Conservation (phyloP, 148 eudicot genomes). For the Chenopodium formosanum region DNA sequence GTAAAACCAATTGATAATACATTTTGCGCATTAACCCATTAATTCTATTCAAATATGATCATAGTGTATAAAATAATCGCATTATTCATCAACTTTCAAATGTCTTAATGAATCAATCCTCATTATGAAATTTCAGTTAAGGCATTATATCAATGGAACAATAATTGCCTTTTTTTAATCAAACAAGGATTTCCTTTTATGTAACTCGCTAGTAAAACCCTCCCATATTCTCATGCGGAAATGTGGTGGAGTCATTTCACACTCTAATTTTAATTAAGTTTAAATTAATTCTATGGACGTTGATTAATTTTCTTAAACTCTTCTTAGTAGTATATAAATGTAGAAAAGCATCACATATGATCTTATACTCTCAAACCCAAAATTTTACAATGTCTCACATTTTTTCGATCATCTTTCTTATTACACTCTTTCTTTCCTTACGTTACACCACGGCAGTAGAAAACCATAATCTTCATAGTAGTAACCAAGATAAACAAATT, state of each 20-base stretch:
- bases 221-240: background rate
- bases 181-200: no score
- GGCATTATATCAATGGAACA: background rate
- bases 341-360: background rate
- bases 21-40: background rate
- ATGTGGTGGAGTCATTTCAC: background rate
- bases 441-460: background rate
- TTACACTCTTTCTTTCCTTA: constrained; percentile 2
- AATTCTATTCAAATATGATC: background rate
- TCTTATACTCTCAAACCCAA: background rate
- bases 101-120: background rate
- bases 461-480: background rate
- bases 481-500: constrained; percentile 12
- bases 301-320: background rate
- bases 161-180: no score
- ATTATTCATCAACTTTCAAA: background rate
- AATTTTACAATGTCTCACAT: background rate
- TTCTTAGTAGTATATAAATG: background rate
- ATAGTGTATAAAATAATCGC: background rate
- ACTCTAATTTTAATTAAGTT: background rate
- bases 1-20: no score
- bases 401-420: background rate
- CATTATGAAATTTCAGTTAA: background rate
- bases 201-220: background rate
- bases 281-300: no score